These are phyloP conservation scores for Colletotrichum sp. DNA, from an alignment of 2,329 filamentous ascomycete genomes.

Conservation along the genomic window DNA sequence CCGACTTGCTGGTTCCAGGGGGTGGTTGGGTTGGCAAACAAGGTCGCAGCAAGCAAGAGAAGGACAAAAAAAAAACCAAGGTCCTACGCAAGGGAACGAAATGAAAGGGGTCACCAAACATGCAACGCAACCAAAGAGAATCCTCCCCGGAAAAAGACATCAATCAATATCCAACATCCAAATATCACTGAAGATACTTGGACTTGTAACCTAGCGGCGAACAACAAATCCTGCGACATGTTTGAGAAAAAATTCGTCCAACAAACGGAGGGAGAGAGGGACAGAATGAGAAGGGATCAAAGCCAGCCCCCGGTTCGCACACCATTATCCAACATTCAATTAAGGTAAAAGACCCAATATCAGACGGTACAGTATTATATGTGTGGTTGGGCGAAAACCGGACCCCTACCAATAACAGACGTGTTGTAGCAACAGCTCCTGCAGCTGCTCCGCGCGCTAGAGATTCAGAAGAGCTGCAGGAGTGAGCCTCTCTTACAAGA, in stretches of 20 bases:
- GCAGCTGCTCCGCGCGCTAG: background rate
- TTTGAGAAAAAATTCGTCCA: background rate
- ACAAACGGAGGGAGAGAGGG: background rate
- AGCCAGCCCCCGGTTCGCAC: background rate
- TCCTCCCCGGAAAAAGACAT: background rate
- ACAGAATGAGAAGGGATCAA: background rate
- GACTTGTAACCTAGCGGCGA: background rate
- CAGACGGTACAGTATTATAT: background rate
- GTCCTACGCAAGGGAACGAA: background rate
- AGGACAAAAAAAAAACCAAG: background rate
- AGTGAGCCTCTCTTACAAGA: background rate
- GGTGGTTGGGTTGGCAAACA: background rate
- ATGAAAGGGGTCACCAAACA: background rate
- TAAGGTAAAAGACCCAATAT: background rate
- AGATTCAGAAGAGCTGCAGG: background rate
- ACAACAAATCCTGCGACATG: constrained; percentile 5
- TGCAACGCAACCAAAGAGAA: background rate
- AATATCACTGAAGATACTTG: background rate
- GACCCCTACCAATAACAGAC: background rate
- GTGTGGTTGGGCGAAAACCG: background rate
- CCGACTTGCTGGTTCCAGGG: background rate
- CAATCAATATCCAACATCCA: background rate
- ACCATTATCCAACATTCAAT: background rate
- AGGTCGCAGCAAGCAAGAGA: background rate
- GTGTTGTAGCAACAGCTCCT: background rate